Evolutionary conservation across 108 stramenopile genomes (phyloP).

Genomic region (Skeletonema costatum): DNA sequence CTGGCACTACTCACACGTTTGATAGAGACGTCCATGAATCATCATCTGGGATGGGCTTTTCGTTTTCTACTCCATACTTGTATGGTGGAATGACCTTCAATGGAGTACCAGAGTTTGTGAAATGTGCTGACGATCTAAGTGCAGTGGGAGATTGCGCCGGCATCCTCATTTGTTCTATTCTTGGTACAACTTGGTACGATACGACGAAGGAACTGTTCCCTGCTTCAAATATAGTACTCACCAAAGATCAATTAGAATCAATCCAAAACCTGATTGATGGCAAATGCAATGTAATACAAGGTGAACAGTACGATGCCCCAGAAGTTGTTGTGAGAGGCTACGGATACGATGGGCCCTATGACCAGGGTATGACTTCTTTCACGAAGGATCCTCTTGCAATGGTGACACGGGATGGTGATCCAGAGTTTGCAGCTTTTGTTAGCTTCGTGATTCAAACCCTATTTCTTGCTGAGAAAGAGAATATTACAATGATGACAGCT

Average conservation of each 20-base stretch:
- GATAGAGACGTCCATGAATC: conserved; percentile 34
- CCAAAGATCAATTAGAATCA: too few relatives aligned
- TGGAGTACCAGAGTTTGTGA: not conserved
- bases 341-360: conserved; percentile 15
- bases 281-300: conserved; percentile 8
- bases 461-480: conserved; percentile 29
- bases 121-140: conserved; percentile 43
- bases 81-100: not conserved
- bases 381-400: conserved; percentile 25
- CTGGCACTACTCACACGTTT: conserved; percentile 36
- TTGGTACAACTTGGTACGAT: not conserved
- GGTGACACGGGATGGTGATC: conserved; percentile 19
- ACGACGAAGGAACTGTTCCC: conserved; percentile 27
- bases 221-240: conserved; percentile 8
- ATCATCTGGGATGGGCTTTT: conserved; percentile 14
- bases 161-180: too few relatives aligned
- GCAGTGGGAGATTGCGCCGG: not conserved
- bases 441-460: conserved; percentile 35
- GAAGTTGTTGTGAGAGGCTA: not conserved
- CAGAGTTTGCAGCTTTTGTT: conserved; percentile 17
- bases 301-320: conserved; percentile 19
- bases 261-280: not conserved
- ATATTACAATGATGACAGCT: conserved; percentile 6
- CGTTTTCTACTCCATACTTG: not conserved
- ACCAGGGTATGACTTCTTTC: not conserved